phyloP scores from a whole-genome alignment of 169 alveolate genomes.

The Theileria sp. region DNA sequence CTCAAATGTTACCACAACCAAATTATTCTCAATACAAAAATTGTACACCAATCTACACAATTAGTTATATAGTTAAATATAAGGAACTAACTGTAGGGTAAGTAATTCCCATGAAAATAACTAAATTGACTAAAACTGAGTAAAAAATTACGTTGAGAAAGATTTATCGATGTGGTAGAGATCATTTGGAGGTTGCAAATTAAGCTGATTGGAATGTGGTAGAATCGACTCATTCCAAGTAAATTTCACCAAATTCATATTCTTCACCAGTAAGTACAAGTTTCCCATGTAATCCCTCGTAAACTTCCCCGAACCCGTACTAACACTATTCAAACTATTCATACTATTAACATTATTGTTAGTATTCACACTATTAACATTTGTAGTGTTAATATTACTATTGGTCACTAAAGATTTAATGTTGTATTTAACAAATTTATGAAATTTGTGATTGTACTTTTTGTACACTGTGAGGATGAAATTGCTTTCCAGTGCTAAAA shows the following conservation, averaged over 20 bases:
- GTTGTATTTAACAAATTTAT: not conserved
- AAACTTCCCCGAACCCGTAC: not conserved
- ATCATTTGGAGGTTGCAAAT: not conserved
- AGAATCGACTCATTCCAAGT: not conserved
- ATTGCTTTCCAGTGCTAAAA: constrained; percentile 1
- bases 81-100: too few relatives aligned
- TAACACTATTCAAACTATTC: not conserved
- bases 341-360: not conserved
- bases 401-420: not conserved
- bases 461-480: not conserved
- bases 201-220: not conserved
- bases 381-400: not conserved
- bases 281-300: not conserved
- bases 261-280: not conserved
- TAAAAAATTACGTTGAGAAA: not conserved
- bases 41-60: not conserved
- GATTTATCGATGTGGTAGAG: not conserved
- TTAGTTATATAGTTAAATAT: not conserved
- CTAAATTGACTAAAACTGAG: not conserved
- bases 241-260: not conserved
- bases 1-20: not conserved
- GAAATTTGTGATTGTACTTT: not conserved
- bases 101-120: too few relatives aligned
- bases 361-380: not conserved
- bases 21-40: not conserved